Conservation (phyloP, 2,329 filamentous ascomycete genomes). For the Colletotrichum liaoningense region DNA sequence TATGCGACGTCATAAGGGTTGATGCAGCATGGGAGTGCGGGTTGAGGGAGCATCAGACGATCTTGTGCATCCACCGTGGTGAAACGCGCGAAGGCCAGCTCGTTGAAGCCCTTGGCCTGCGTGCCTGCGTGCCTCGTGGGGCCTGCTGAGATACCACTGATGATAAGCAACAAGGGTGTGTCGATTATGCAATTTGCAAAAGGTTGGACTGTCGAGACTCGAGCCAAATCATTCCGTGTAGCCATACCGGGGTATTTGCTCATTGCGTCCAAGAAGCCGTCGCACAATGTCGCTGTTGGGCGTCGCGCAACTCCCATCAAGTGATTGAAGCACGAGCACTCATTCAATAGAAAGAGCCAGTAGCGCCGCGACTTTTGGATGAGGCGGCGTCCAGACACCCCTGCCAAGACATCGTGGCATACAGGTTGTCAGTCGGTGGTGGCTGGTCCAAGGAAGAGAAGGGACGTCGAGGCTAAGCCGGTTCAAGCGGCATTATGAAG, state of each 20-base stretch:
- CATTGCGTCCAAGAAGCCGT: background rate
- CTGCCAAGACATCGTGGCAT: background rate
- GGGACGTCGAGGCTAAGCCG: constrained; percentile 14
- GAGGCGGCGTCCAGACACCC: background rate
- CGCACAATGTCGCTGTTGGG: background rate
- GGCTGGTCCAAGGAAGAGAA: background rate
- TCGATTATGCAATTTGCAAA: background rate
- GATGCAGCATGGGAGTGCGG: background rate
- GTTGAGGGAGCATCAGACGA: constrained; percentile 30
- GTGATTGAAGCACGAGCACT: background rate
- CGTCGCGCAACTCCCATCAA: background rate
- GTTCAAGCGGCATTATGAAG: constrained; percentile 25
- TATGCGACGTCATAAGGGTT: constrained; percentile 27
- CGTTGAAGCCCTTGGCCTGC: constrained; percentile 9
- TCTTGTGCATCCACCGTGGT: constrained; percentile 29
- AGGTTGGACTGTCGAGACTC: constrained; percentile 3
- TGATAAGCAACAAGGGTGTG: constrained; percentile 22
- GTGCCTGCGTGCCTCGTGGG: constrained; percentile 6
- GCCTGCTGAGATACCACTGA: constrained; percentile 12
- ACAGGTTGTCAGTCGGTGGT: background rate
- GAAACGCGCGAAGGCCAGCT: constrained; percentile 29
- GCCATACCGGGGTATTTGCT: constrained; percentile 10
- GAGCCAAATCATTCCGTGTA: background rate
- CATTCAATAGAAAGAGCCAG: background rate
- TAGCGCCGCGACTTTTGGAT: background rate